Base-by-base conservation (phyloP, 768 basidiomycete species). In the Russula ochroleuca region DNA sequence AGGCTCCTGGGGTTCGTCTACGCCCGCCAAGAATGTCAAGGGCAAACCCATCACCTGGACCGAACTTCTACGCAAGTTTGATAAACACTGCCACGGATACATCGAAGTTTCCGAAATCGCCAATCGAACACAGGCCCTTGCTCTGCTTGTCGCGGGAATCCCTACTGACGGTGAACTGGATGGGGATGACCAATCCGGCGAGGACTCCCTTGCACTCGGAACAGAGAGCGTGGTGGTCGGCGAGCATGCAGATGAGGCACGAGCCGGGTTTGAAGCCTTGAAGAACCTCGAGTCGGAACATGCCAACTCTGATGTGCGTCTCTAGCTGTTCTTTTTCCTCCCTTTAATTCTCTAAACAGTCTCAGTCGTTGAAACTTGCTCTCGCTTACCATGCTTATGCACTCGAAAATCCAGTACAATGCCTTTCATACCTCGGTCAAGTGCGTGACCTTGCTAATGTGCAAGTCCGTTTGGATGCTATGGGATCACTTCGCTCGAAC, bases 381-480 rank as follows among this genome's bases (percentile, higher is more conserved):
- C 76, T 91, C 54, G 91, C 90, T 2, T 92, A 92, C 73, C 88
- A 89, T 70, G 85, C 86, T 4, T 92, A 90, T 73, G 90, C 92
- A 0, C 73, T 92, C 8, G 84, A 86, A 31, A 78, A 81, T 28
- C 86, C 86, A 19, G 73, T 78, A 2, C 81, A 84, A 61, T 92
- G 90, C 62, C 75, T 95, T 15, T 68, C 75, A 3, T 78, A 87
- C 68, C 78, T 92, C 3, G 71, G 73, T 23, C 78, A 80, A 68
- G 81, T 89, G 7, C 80, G 82, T 11, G 78, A 83, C 56, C 73
- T 88, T 31, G 63, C 79, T 14, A 81, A 85, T 66, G 74, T 81
- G n/a, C 80, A 81, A 65, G 78, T 75, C 56, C 83, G 84, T 64
- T 78, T 84, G 25, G 83, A 83, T 13, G 69, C 72, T 15, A 72